phyloP scores from a whole-genome alignment of 2,329 filamentous ascomycete species.

The Leptographium wingfieldii region DNA sequence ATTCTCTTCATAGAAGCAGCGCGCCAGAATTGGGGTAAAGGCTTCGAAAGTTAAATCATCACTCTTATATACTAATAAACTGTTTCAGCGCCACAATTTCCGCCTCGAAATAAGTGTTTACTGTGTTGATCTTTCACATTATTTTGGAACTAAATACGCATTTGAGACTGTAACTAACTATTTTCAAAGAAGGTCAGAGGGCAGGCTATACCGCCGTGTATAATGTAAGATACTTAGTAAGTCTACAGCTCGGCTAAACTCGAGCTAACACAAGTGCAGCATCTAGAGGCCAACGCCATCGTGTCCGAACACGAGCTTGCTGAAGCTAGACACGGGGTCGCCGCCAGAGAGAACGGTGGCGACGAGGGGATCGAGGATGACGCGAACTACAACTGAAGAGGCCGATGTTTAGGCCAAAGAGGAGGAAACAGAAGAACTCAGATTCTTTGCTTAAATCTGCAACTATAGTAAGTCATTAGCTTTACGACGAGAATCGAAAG shows the following conservation, averaged over 20 bases:
- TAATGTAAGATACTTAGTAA: neutral
- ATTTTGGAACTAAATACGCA: neutral
- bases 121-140: neutral
- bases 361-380: neutral
- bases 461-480: no score
- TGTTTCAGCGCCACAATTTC: neutral
- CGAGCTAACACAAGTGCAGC: neutral
- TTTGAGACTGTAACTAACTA: neutral
- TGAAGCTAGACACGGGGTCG: neutral
- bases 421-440: neutral
- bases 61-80: neutral
- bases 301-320: neutral
- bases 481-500: no score
- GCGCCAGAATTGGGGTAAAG: no score
- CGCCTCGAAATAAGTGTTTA: neutral
- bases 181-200: neutral
- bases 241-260: neutral
- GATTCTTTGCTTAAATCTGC: no score
- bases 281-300: neutral
- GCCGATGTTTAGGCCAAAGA: neutral
- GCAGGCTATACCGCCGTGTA: neutral
- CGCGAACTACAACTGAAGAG: neutral
- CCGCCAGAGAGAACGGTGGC: neutral
- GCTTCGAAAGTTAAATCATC: no score
- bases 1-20: no score